Base-by-base conservation (phyloP, 1,139 yeast genomes). In the Yamadazyma atmosphaerica region DNA sequence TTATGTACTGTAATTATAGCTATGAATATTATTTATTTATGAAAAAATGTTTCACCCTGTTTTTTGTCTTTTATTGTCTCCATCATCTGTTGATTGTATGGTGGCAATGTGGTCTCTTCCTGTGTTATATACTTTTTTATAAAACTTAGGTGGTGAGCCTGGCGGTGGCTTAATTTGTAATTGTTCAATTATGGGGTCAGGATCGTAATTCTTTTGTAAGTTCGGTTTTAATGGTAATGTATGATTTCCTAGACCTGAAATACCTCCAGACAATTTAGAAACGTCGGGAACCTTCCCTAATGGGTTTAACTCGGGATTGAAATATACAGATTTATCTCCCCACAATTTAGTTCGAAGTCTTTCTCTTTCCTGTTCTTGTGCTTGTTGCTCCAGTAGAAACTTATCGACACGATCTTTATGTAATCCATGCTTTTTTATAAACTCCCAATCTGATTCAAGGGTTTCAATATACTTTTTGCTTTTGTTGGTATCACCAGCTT, bases 281-380 rank as follows among this genome's bases (percentile, higher is more conserved):
- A 33, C 7, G 3, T 48, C 41, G 0, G 77, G 77, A 0, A 68
- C 69, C 40, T 67, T 68, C 0, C 77, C 77, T 14, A 70, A 51
- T 3, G 77, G 77, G 38, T 72, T 72, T 30, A 72, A 50, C 44
- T 72, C 77, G 3, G 76, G 74, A 44, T 72, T 72, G 49, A 69
- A 72, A 43, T 63, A 72, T 1, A 70, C 56, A 2, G 75, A 69
- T 32, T 64, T 50, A 38, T 43, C 52, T 1, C 75, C 77, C 64
- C 68, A 65, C 16, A 68, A 57, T 40, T 60, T 65, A 3, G 48
- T 51, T 6, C 39, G 27, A 21, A 34, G 26, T 13, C 44, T 45
- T n/a, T 53, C 58, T 25, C 51, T 51, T 18, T 45, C 44, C 24
- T 49, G 49, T 21, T 46, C 41, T 31, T 51, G 46, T 13, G 43